A percentile compares a stretch with the other conserved stretches of the same genome.
These are phyloP conservation scores for Neurospora tetraspora DNA, from an alignment of 495 filamentous ascomycete species.

Conservation along the genomic window DNA sequence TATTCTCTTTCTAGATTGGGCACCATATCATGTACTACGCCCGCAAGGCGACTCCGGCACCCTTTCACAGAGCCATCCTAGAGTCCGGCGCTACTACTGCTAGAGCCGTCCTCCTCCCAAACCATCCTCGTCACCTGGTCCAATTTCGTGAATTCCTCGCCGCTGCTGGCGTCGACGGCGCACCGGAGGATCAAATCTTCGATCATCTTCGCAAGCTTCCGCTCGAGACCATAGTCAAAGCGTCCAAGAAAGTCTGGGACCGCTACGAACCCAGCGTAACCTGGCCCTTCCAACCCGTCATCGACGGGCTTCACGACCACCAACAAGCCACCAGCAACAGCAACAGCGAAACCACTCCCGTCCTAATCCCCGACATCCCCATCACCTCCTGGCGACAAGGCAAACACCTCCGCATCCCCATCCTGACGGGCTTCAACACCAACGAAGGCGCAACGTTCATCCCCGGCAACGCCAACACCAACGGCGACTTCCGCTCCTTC, in stretches of 20 bases:
- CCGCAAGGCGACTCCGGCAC: constrained; percentile 16
- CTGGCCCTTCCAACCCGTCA: constrained; percentile 61
- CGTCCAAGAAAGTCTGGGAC: constrained; percentile 42
- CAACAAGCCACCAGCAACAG: constrained; percentile 12
- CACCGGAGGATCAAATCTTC: constrained; percentile 37
- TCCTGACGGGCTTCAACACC: constrained; percentile 55
- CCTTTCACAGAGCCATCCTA: constrained; percentile 54
- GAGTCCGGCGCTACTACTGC: constrained; percentile 55
- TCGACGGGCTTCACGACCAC: constrained; percentile 39
- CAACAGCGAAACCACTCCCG: constrained; percentile 7
- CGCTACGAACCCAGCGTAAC: constrained; percentile 44
- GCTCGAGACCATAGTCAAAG: constrained; percentile 32
- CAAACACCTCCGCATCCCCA: constrained; percentile 46
- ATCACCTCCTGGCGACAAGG: constrained; percentile 44
- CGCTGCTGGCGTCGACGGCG: constrained; percentile 30
- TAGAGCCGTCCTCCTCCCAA: constrained; percentile 46
- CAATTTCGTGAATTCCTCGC: constrained; percentile 51
- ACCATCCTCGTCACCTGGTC: constrained; percentile 45
- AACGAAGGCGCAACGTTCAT: constrained; percentile 57
- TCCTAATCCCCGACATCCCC: constrained; percentile 46
- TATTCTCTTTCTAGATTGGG: constrained; percentile 39
- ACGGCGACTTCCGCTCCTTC: constrained; percentile 43
- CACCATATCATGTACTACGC: constrained; percentile 52
- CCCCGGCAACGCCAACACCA: constrained; percentile 31
- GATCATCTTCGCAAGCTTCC: constrained; percentile 41